Evolutionary conservation across 2,329 filamentous ascomycete species (phyloP).

Genomic region (Polychaeton citri): DNA sequence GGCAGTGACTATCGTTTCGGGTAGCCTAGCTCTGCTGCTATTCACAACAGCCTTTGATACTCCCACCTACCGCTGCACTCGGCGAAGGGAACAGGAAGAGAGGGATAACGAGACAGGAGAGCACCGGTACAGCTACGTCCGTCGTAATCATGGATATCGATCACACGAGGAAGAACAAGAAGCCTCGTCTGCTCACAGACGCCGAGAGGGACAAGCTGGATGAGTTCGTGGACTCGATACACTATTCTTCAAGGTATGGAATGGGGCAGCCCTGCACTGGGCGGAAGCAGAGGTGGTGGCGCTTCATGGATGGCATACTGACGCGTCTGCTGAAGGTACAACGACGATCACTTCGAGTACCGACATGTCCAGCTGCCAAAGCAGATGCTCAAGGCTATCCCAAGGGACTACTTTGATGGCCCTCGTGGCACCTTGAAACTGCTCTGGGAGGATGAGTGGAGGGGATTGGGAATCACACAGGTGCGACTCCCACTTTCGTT

Average conservation of each 20-base stretch:
- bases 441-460: constrained; percentile 97
- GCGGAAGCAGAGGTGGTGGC: neutral
- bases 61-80: too few relatives aligned
- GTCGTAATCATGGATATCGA: constrained; percentile 51
- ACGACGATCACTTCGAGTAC: constrained; percentile 86
- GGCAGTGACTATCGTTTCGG: too few relatives aligned
- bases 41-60: too few relatives aligned
- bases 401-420: constrained; percentile 84
- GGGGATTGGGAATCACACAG: constrained; percentile 92
- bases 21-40: too few relatives aligned
- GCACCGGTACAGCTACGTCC: too few relatives aligned
- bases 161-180: constrained; percentile 71
- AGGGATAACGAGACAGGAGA: too few relatives aligned
- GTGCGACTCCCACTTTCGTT: constrained; percentile 37
- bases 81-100: too few relatives aligned
- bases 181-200: constrained; percentile 67
- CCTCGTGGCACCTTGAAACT: constrained; percentile 87
- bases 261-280: neutral
- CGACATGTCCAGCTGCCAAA: constrained; percentile 96
- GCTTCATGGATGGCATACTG: neutral
- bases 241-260: constrained; percentile 79
- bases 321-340: constrained; percentile 48
- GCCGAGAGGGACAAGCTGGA: constrained; percentile 71
- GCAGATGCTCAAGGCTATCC: constrained; percentile 94
- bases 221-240: constrained; percentile 84